Base-by-base conservation (phyloP, 768 basidiomycete genomes). In the Boletus coccyginus region DNA sequence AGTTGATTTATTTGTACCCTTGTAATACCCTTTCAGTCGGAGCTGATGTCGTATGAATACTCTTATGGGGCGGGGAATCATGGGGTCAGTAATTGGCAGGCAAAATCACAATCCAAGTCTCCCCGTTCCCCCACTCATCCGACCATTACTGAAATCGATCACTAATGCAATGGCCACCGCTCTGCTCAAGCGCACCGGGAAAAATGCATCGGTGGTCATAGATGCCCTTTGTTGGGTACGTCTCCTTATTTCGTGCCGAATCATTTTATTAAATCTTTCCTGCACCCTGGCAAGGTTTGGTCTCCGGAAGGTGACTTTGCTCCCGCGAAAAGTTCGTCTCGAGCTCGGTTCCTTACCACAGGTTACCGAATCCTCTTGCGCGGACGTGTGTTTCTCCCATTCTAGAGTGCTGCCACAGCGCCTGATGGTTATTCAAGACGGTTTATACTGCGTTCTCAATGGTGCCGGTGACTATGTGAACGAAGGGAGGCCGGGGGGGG, bases 391-490 rank as follows among this genome's bases (percentile, higher is more conserved):
- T 66, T 53, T 40, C 43, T 32, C 39, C 33, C 24, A 19, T 32
- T 41, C 38, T 41, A 12, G 38, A 40, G 16, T 13, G 16, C 13
- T 38, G 7, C 16, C 32, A 19, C 40, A 31, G n/a, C 46, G 13
- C 5, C 59, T 62, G 39, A 66, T 21, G 6, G 50, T 21, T 13
- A 36, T 42, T 46, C 38, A 63, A 91, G 83, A 84, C 81, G 51
- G 92, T 95, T 49, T 93, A 92, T 77, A 75, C 86, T 55, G 91
- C 93, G 17, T 96, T 52, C 78, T 96, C 53, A 92, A 94, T 54
- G 87, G 90, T 57, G 92, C 92, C 33, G 83, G 84, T 61, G 90
- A 92, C 74, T 94, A 93, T 69, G 92, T 89, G 9, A 95, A 96
- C 61, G 94, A 74, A 89, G 86, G 65, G 85, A 93, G 33, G 87